Evolutionary conservation across 1,139 yeast genomes (phyloP).

Genomic region (Zygoascus sp.): DNA sequence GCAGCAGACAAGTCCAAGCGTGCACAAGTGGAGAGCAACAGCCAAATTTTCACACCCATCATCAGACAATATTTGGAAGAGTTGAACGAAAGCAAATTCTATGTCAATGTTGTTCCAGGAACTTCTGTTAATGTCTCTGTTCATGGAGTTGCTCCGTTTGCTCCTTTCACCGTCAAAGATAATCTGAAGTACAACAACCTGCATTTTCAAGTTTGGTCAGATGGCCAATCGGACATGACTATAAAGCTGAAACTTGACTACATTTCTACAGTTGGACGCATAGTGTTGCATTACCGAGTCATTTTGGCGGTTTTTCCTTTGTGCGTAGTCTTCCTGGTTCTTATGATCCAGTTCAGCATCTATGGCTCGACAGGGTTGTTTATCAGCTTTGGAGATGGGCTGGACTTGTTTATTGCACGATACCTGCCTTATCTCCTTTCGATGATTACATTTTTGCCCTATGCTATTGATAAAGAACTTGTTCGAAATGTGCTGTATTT

Average conservation of each 20-base stretch:
- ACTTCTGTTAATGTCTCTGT: conserved; percentile 42
- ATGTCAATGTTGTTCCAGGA: conserved; percentile 43
- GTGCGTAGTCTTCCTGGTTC: conserved; percentile 26
- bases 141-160: conserved; percentile 78
- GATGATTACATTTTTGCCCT: conserved; percentile 40
- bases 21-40: conserved; percentile 11
- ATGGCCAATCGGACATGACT: conserved; percentile 15
- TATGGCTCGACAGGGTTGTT: conserved; percentile 38
- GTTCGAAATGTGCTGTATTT: conserved; percentile 29
- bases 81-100: conserved; percentile 77
- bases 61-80: conserved; percentile 63
- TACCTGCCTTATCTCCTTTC: conserved; percentile 25
- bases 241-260: conserved; percentile 33
- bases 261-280: conserved; percentile 34
- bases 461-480: conserved; percentile 26
- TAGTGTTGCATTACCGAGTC: conserved; percentile 35
- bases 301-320: conserved; percentile 33
- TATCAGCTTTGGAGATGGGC: conserved; percentile 49
- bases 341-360: conserved; percentile 27
- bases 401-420: conserved; percentile 36
- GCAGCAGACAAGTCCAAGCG: conserved; percentile 16
- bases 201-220: conserved; percentile 37
- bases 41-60: conserved; percentile 49
- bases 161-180: conserved; percentile 44
- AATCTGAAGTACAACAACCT: conserved; percentile 28